Percentiles rank a stretch among this genome's conserved stretches.
Evolutionary conservation across 2,329 filamentous ascomycete species (phyloP).

Genomic region (Aureobasidium leucospermi): DNA sequence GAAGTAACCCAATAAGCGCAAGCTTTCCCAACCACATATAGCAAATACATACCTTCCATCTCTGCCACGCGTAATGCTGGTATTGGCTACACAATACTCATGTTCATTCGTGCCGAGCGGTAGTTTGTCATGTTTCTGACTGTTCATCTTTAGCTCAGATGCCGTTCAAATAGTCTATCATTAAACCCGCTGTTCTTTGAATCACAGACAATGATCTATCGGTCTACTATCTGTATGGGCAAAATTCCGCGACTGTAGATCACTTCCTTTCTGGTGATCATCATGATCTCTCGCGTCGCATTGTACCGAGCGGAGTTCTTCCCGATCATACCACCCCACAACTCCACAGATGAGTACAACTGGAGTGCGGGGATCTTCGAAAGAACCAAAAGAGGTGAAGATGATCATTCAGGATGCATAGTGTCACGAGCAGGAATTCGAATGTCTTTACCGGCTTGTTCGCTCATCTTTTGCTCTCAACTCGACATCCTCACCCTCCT

Average conservation of each 20-base stretch:
- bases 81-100: too few relatives aligned
- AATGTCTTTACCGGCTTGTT: not conserved
- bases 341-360: not conserved
- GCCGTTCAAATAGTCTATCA: too few relatives aligned
- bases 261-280: not conserved
- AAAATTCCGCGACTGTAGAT: not conserved
- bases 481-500: not conserved
- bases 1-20: too few relatives aligned
- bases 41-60: too few relatives aligned
- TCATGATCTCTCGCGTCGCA: not conserved
- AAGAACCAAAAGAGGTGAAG: not conserved
- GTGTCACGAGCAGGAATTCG: not conserved
- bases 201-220: too few relatives aligned
- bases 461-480: not conserved
- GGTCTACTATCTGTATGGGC: too few relatives aligned
- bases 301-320: constrained; percentile 10
- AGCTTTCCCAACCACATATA: too few relatives aligned
- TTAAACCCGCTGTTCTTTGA: too few relatives aligned
- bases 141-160: too few relatives aligned
- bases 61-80: too few relatives aligned
- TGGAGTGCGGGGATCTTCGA: not conserved
- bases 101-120: too few relatives aligned
- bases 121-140: too few relatives aligned
- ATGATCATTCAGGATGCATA: not conserved
- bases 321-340: not conserved